Evolutionary conservation across 2,329 filamentous ascomycete species (phyloP), one percentile per base, ranked within the genome.

Genomic region (Fusarium penzigii): DNA sequence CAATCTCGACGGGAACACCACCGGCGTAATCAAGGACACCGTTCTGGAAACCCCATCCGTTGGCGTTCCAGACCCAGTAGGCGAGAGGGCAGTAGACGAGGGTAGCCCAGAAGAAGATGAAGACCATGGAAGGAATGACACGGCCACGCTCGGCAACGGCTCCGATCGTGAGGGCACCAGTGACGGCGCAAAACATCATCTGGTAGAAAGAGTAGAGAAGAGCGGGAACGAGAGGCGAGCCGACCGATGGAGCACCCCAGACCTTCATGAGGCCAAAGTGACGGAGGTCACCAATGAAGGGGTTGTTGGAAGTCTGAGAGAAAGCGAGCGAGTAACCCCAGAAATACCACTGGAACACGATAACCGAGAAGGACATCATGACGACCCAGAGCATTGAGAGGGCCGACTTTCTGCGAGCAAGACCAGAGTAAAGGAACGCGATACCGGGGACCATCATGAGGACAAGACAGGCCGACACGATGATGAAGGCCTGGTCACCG

Each of bases 261-360:
- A 91, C 90, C 68, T 92, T 90, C 79, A 84, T 87, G 64, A 99
- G 81, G 56, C 92, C 94, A 65, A 97, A 96, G 72, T 95, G 89
- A 63, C 86, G 82, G 50, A 99, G 76, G 71, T 97, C 85, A 49
- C 94, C 94, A 68, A 99, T 97, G 76, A 89, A 97, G 48, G 90
- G 88, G 75, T 90, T 97, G 62, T 84, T 91, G 5, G 87, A 89
- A 13, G 85, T 85, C 41, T 83, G 80, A 67, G 89, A 94, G 75
- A 97, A 97, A 47, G 93, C 92, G 56, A 99, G 80, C 13, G 93
- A 96, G 74, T 96, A 99, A 38, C 94, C 94, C 93, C 94, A 97
- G 73, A 99, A 97, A 69, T 97, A 97, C 94, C 94, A 99, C 77
- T 99, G 94, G 78, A 99, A 97, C 51, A 90, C 88, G 71, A 97